These are phyloP conservation scores for Phytophthora pistaciae DNA, from an alignment of 352 stramenopile genomes.

Conservation along the genomic window DNA sequence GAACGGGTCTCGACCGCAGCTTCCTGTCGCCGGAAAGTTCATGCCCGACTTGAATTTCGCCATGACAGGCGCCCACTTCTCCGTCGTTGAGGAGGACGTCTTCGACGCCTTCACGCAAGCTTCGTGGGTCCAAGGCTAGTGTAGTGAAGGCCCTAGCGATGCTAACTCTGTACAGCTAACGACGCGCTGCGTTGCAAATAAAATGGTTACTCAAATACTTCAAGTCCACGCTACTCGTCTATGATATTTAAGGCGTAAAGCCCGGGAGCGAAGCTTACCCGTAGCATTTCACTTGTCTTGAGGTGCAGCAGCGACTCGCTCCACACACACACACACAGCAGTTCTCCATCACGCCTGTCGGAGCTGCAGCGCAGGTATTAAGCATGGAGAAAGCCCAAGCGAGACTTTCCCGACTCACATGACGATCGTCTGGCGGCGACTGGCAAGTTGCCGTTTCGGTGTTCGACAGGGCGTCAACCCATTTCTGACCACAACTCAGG, in stretches of 20 bases:
- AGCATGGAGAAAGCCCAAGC: not conserved
- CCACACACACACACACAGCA: not conserved
- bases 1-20: not conserved
- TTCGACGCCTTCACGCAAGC: not conserved
- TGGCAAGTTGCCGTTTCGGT: conserved; percentile 21
- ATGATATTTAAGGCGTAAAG: too few relatives aligned
- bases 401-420: not conserved
- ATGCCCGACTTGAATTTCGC: not conserved
- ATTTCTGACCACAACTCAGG: conserved; percentile 16
- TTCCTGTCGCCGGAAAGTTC: not conserved
- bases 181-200: not conserved
- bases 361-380: too few relatives aligned
- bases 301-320: not conserved
- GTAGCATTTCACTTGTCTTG: not conserved
- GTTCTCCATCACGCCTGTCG: too few relatives aligned
- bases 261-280: not conserved
- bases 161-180: not conserved
- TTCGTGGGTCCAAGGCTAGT: not conserved
- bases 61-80: not conserved
- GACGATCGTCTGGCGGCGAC: not conserved
- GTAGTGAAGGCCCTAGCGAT: not conserved
- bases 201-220: not conserved
- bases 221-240: too few relatives aligned
- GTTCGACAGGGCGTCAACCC: conserved; percentile 13
- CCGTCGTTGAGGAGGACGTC: not conserved